Base-by-base conservation (phyloP, 2,329 filamentous ascomycete genomes). In the Dactylellina drechsleri region DNA sequence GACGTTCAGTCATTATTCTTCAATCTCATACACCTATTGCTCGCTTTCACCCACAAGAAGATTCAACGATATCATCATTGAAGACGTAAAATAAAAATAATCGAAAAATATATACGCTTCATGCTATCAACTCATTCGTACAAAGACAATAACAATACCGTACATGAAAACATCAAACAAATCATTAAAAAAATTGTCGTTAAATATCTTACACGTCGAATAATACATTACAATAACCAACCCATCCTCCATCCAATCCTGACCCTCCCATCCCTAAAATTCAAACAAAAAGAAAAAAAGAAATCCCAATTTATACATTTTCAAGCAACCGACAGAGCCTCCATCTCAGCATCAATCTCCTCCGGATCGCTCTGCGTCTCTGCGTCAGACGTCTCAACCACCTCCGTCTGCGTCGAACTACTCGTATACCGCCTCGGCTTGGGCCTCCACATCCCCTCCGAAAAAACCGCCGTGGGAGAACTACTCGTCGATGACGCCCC, bases 301-400 rank as follows among this genome's bases (percentile, higher is more conserved):
- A 1, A 7, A 36, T 28, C 3, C 31, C 31, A 36, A 36, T 36
- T 36, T 36, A 36, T 36, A 36, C 6, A 36, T 2, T 2, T 47
- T 47, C 43, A 47, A 47, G 60, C 28, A 7, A 54, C 12, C 13
- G 49, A 28, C 40, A 57, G 20, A 36, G 60, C 54, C 15, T 8
- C 65, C 49, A 64, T 58, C 52, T 61, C 70, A 26, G 62, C 57
- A 67, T 74, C 70, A 49, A 75, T 75, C 23, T 68, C 64, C 52
- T 75, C 64, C 1, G 50, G 52, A 57, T 68, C 64, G 40, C 57
- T 75, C 71, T 75, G 71, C 64, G 71, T 68, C 53, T 62, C 64
- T 18, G 71, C 71, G 59, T 75, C 71, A 2, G 52, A 59, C 45
- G 40, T 57, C 64, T 60, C 64, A 12, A 56, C 31, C 20, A 15